These are phyloP conservation scores for Bifiguratus adelaidae DNA, from an alignment of 192 early-diverging fungal genomes.

Conservation along the genomic window DNA sequence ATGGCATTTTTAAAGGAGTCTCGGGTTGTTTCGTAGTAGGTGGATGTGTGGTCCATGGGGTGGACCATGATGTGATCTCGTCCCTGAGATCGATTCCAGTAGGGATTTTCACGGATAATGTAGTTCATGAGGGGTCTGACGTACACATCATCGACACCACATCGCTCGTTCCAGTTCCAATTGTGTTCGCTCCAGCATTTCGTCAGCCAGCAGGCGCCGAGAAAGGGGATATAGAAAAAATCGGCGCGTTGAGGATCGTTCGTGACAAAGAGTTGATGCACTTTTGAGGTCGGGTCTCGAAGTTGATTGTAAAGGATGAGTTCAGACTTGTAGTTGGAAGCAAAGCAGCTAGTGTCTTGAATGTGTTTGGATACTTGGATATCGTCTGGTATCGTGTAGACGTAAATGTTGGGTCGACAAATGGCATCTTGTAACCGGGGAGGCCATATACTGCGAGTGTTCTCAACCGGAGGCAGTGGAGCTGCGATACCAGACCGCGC, in stretches of 20 bases:
- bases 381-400: slow-evolving; percentile 19
- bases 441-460: too few species aligned
- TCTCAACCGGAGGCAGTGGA: too few species aligned
- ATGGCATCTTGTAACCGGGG: slow-evolving; percentile 18
- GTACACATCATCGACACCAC: slow-evolving; percentile 27
- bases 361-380: slow-evolving; percentile 18
- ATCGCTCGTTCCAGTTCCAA: slow-evolving; percentile 19
- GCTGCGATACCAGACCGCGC: too few species aligned
- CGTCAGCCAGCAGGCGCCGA: slow-evolving; percentile 27
- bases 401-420: slow-evolving; percentile 28
- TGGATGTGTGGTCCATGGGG: slow-evolving; percentile 24
- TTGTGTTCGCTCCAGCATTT: slow-evolving; percentile 25
- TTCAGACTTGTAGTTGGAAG: slow-evolving; percentile 30
- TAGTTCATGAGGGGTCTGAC: slow-evolving; percentile 29
- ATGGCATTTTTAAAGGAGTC: slow-evolving; percentile 19
- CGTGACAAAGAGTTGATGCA: slow-evolving; percentile 32
- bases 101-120: slow-evolving; percentile 21
- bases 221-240: slow-evolving; percentile 34
- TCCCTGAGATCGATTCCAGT: slow-evolving; percentile 26
- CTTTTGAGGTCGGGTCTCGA: slow-evolving; percentile 8
- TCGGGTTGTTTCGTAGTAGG: slow-evolving; percentile 19
- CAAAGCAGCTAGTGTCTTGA: slow-evolving; percentile 9
- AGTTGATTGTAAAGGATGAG: slow-evolving; percentile 20
- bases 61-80: slow-evolving; percentile 31
- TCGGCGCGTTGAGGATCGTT: slow-evolving; percentile 29